Evolutionary conservation across 495 filamentous ascomycete species (phyloP), one percentile per base, ranked within the genome.

Genomic region (Astrocystis sublimbata): DNA sequence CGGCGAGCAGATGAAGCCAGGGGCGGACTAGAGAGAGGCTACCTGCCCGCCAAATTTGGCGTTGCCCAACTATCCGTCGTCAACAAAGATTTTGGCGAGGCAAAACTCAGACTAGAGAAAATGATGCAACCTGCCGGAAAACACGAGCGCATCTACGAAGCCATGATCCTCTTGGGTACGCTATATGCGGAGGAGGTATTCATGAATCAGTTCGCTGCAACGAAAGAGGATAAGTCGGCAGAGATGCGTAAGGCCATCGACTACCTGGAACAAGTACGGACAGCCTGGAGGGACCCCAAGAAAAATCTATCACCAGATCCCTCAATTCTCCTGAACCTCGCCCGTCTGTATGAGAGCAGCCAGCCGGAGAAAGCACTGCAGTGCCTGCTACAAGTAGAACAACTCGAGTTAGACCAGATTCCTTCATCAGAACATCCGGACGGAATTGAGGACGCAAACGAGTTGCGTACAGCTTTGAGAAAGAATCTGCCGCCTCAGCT

Each of bases 101-200:
- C 94, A 13, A 98, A 97, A 74, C 92, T 96, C 66, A 85, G 89
- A 17, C 79, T 98, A 24, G 94, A 98, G 71, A 96, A 96, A 77
- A 91, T 97, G 59, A 86, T 97, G 28, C 90, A 92, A 69, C 85
- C 89, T 46, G 83, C 87, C 1, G 62, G 59, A 43, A 71, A 70
- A 56, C 66, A 68, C 35, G 68, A 70, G 38, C 96, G 92, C 70
- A 96, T 85, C 65, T 78, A 91, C n/a, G 94, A 98, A 71, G 91
- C 91, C 6, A 93, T 93, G 89, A 89, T 89, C 24, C 79, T 98
- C 24, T 83, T 98, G 0, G 94, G 92, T 13, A 92, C 92, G 23
- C 75, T 98, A 13, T 90, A 93, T 68, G 94, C 96, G 6, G 92
- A 98, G 70, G 94, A 98, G 65, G 89, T 97, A 1, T 97, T 97